Conservation (phyloP, 2,329 filamentous ascomycete species). For the Claviceps cyperi region DNA sequence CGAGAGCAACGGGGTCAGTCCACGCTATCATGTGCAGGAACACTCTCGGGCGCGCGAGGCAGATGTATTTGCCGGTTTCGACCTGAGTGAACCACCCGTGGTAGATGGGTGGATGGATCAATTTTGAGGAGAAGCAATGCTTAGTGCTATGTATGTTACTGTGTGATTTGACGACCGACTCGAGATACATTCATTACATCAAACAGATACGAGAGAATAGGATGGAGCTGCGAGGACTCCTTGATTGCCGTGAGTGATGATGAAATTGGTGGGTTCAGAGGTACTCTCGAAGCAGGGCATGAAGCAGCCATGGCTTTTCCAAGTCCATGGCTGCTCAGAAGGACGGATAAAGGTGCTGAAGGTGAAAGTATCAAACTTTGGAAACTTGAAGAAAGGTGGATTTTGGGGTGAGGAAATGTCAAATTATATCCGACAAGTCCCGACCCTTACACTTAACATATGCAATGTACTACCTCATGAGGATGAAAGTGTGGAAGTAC, state of each 20-base stretch:
- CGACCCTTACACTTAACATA: too few relatives aligned
- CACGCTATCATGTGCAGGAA: neutral
- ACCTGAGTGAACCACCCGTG: neutral
- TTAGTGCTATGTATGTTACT: neutral
- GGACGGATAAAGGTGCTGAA: too few relatives aligned
- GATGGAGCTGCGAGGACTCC: neutral
- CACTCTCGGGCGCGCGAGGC: neutral
- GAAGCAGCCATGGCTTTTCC: too few relatives aligned
- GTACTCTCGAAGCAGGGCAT: too few relatives aligned
- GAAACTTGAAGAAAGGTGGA: too few relatives aligned
- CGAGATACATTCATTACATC: constrained; percentile 1
- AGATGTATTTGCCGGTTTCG: neutral
- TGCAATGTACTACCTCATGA: too few relatives aligned
- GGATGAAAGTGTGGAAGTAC: too few relatives aligned
- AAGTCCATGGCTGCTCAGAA: too few relatives aligned
- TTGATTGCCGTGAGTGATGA: neutral
- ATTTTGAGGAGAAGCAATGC: neutral
- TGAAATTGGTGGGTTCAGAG: neutral
- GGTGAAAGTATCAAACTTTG: too few relatives aligned
- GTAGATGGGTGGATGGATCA: neutral
- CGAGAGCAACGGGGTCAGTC: neutral
- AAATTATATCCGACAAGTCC: too few relatives aligned
- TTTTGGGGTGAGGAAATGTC: too few relatives aligned
- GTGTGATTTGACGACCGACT: constrained; percentile 1
- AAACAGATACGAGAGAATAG: neutral